Evolutionary conservation across 176 grass and related monocot species (phyloP).

Genomic region (Lolium rigidum): DNA sequence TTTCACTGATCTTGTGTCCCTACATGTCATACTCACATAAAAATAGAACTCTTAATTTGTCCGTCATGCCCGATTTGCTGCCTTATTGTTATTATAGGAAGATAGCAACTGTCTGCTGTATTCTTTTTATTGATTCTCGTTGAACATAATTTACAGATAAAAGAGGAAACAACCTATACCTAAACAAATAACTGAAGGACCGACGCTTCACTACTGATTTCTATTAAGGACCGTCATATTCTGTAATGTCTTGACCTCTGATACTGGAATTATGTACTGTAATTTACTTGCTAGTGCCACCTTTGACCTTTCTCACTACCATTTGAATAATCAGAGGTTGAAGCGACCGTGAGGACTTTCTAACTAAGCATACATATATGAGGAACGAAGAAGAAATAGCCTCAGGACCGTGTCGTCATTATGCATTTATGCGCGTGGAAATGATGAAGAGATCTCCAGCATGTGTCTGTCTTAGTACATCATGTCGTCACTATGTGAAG

Average conservation of each 20-base stretch:
- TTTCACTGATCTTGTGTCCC: too few species aligned
- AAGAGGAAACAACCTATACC: background rate
- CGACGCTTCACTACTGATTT: too few species aligned
- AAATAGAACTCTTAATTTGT: too few species aligned
- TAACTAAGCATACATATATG: background rate
- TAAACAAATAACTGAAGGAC: background rate
- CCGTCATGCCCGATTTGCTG: too few species aligned
- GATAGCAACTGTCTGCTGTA: too few species aligned
- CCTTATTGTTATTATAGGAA: too few species aligned
- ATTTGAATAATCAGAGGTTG: background rate
- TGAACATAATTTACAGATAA: background rate
- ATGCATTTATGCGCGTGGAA: background rate
- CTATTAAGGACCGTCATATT: too few species aligned
- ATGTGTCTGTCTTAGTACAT: background rate
- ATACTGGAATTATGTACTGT: background rate
- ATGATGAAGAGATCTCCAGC: background rate
- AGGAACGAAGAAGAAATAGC: background rate
- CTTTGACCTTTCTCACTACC: background rate
- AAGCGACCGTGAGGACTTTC: background rate
- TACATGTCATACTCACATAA: too few species aligned
- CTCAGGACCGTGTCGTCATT: background rate
- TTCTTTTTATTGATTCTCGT: background rate
- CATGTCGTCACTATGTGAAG: slow-evolving; percentile 36
- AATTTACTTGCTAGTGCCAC: background rate
- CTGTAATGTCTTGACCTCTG: background rate